Conservation (phyloP, 352 stramenopile genomes). For the Phytophthora palmivora region DNA sequence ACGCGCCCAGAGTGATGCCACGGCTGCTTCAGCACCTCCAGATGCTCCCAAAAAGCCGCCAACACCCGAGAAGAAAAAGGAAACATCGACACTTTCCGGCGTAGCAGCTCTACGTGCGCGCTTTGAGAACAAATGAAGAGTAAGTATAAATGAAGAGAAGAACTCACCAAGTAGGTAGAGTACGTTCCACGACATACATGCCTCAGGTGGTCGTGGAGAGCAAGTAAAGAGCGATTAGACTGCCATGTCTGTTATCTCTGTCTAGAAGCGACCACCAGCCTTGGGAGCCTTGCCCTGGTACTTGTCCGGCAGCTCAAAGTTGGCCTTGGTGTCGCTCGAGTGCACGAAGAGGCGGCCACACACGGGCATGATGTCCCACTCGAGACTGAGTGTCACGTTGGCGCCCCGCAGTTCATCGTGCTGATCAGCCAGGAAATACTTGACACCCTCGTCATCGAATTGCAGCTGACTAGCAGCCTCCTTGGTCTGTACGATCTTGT, state of each 20-base stretch:
- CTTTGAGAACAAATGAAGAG: slow-evolving; percentile 67
- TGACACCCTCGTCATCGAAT: slow-evolving; percentile 72
- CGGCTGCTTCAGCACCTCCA: slow-evolving; percentile 14
- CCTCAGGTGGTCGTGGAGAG: slow-evolving; percentile 5
- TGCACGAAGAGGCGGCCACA: slow-evolving; percentile 82
- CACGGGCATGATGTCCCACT: slow-evolving; percentile 90
- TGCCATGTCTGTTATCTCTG: slow-evolving; percentile 7
- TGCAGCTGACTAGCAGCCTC: slow-evolving; percentile 54
- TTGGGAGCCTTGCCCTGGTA: slow-evolving; percentile 78
- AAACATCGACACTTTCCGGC: slow-evolving; percentile 44
- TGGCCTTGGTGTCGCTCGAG: slow-evolving; percentile 48
- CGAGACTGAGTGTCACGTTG: slow-evolving; percentile 82
- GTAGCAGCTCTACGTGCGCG: slow-evolving; percentile 77
- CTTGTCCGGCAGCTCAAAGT: slow-evolving; percentile 64
- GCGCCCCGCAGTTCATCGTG: slow-evolving; percentile 75
- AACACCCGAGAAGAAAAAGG: slow-evolving; percentile 32
- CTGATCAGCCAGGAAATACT: slow-evolving; percentile 87
- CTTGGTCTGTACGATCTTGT: slow-evolving; percentile 82
- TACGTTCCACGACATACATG: slow-evolving; percentile 5
- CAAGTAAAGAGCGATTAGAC: slow-evolving; percentile 28
- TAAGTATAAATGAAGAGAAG: slow-evolving; percentile 16
- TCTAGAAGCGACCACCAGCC: slow-evolving; percentile 38
- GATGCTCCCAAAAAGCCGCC: slow-evolving; percentile 9
- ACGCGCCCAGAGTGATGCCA: slow-evolving; percentile 35
- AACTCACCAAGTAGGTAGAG: slow-evolving; percentile 6